Evolutionary conservation across 495 filamentous ascomycete genomes (phyloP).

Genomic region (Xylona heveae): DNA sequence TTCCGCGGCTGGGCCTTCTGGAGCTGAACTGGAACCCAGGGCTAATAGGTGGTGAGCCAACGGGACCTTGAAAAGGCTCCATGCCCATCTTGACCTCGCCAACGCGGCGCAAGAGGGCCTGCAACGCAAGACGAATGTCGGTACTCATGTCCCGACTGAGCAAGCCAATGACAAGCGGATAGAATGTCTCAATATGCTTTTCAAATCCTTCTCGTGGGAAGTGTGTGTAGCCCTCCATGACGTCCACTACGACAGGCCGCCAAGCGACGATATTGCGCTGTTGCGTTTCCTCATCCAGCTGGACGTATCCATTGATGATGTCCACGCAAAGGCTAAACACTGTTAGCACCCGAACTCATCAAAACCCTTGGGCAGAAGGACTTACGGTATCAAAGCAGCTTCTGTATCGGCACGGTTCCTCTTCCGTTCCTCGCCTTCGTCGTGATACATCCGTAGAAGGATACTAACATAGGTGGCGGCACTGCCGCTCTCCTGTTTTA

Average conservation of each 20-base stretch:
- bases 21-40: no score
- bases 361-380: conserved; percentile 4
- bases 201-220: conserved; percentile 72
- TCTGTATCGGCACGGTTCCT: conserved; percentile 65
- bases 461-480: conserved; percentile 89
- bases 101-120: conserved; percentile 53
- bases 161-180: conserved; percentile 69
- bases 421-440: conserved; percentile 61
- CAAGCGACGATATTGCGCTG: conserved; percentile 91
- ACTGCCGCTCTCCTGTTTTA: conserved; percentile 89
- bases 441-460: conserved; percentile 88
- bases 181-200: conserved; percentile 61
- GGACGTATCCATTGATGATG: conserved; percentile 64
- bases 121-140: conserved; percentile 57
- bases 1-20: no score
- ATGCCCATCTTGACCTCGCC: conserved; percentile 67
- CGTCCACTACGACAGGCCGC: conserved; percentile 91
- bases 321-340: conserved; percentile 55
- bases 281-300: conserved; percentile 81
- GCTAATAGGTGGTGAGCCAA: no score
- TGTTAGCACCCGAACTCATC: conserved; percentile 5
- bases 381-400: conserved; percentile 68
- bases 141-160: conserved; percentile 56
- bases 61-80: no score
- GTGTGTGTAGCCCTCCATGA: conserved; percentile 82